Conservation (phyloP, 1,139 yeast genomes). For the Hyphopichia buzzinii region DNA sequence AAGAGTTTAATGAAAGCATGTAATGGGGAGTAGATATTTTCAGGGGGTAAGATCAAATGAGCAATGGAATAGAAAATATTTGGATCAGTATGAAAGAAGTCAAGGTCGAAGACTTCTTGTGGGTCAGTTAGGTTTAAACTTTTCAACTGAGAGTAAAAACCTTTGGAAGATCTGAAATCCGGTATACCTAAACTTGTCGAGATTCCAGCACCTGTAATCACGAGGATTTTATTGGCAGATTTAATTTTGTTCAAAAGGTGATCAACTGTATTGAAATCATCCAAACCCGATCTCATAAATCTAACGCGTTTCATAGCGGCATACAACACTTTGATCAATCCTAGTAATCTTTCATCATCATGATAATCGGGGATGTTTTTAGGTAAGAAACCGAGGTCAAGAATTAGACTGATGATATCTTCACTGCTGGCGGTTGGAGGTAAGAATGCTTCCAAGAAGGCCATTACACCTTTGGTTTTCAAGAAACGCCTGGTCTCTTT, state of each 20-base stretch:
- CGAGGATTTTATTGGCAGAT: constrained; percentile 62
- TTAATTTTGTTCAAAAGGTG: constrained; percentile 55
- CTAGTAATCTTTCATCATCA: constrained; percentile 43
- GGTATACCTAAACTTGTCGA: constrained; percentile 93
- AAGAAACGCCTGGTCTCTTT: constrained; percentile 54
- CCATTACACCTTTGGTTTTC: constrained; percentile 58
- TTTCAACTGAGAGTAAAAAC: constrained; percentile 73
- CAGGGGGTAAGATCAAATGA: constrained; percentile 82
- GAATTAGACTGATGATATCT: constrained; percentile 49
- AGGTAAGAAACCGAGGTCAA: constrained; percentile 53
- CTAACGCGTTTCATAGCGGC: constrained; percentile 61
- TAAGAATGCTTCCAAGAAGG: constrained; percentile 57
- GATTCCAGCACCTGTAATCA: constrained; percentile 94
- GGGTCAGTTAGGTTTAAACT: constrained; percentile 82
- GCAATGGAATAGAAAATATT: constrained; percentile 84
- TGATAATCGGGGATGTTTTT: constrained; percentile 36
- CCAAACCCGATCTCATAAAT: constrained; percentile 51
- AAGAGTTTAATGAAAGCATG: constrained; percentile 79
- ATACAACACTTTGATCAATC: constrained; percentile 51
- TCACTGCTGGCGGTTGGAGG: constrained; percentile 58
- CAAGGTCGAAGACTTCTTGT: constrained; percentile 87
- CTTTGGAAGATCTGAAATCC: constrained; percentile 88
- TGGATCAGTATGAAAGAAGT: constrained; percentile 75
- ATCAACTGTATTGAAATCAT: constrained; percentile 55
- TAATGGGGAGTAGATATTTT: constrained; percentile 71